Evolutionary conservation across 148 eudicot genomes (phyloP).

Genomic region (Chenopodium album): DNA sequence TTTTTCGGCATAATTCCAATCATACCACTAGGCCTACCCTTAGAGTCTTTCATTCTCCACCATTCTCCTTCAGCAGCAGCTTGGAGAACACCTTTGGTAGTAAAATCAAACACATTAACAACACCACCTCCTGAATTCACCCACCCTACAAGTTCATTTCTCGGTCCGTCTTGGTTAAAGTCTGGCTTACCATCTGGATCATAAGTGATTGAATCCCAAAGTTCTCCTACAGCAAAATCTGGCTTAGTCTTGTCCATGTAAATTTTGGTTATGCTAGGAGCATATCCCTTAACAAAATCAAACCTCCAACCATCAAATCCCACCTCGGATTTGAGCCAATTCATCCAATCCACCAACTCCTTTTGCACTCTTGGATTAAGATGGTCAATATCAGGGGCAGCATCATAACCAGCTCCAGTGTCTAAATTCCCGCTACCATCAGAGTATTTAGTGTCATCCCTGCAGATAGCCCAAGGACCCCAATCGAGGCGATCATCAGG

Average conservation of each 20-base stretch:
- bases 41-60: constrained; percentile 57
- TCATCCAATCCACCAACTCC: constrained; percentile 74
- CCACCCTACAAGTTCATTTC: constrained; percentile 46
- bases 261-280: constrained; percentile 36
- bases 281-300: constrained; percentile 67
- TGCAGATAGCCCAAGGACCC: constrained; percentile 66
- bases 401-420: constrained; percentile 40
- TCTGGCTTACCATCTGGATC: constrained; percentile 40
- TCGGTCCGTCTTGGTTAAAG: constrained; percentile 43
- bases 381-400: constrained; percentile 75
- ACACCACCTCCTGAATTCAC: constrained; percentile 41
- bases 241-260: constrained; percentile 41
- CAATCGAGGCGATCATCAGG: constrained; percentile 66
- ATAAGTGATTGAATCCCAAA: constrained; percentile 39
- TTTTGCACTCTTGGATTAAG: constrained; percentile 56
- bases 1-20: constrained; percentile 50
- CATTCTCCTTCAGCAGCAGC: constrained; percentile 55
- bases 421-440: constrained; percentile 66
- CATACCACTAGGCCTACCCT: constrained; percentile 41
- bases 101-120: constrained; percentile 54
- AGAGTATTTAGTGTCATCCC: constrained; percentile 48
- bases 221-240: constrained; percentile 38
- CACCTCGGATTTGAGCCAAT: constrained; percentile 54
- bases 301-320: constrained; percentile 56
- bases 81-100: constrained; percentile 59